Conservation (phyloP, 2,329 filamentous ascomycete species). For the Pseudogymnoascus sp. region DNA sequence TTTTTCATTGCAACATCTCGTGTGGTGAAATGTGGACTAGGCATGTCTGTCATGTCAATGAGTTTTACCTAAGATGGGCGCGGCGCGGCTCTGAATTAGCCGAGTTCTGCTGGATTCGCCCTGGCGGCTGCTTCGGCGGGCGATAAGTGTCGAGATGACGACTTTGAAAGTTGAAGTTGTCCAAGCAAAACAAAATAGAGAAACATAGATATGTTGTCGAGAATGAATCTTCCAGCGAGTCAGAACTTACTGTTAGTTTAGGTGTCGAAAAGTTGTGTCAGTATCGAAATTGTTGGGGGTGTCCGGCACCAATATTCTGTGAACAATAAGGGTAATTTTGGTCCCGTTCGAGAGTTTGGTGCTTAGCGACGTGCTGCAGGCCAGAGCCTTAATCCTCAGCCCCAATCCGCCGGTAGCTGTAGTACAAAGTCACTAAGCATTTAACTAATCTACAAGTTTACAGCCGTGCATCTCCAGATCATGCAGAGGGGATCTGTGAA, state of each 20-base stretch:
- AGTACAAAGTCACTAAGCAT: slow-evolving; percentile 7
- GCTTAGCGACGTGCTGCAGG: not conserved
- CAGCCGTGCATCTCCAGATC: not conserved
- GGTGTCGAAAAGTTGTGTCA: not conserved
- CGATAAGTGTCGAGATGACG: not conserved
- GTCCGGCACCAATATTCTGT: not conserved
- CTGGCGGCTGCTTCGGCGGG: slow-evolving; percentile 1
- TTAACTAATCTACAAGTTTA: slow-evolving; percentile 6
- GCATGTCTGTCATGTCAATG: slow-evolving; percentile 5
- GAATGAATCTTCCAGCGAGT: not conserved
- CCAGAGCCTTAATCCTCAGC: not conserved
- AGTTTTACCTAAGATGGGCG: slow-evolving; percentile 5
- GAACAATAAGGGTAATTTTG: not conserved
- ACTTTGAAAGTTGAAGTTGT: not conserved
- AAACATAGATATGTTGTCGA: not conserved
- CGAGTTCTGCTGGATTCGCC: slow-evolving; percentile 5
- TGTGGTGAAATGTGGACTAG: slow-evolving; percentile 16
- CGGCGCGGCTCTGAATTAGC: slow-evolving; percentile 3
- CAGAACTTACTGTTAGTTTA: slow-evolving; percentile 1
- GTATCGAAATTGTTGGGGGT: not conserved
- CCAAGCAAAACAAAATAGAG: slow-evolving; percentile 3
- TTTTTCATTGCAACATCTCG: slow-evolving; percentile 36
- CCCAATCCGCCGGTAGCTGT: not conserved
- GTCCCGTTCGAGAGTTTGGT: not conserved
- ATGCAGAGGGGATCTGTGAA: not conserved